These are phyloP conservation scores for Wakefieldia striispora DNA, from an alignment of 768 basidiomycete species.

Conservation along the genomic window DNA sequence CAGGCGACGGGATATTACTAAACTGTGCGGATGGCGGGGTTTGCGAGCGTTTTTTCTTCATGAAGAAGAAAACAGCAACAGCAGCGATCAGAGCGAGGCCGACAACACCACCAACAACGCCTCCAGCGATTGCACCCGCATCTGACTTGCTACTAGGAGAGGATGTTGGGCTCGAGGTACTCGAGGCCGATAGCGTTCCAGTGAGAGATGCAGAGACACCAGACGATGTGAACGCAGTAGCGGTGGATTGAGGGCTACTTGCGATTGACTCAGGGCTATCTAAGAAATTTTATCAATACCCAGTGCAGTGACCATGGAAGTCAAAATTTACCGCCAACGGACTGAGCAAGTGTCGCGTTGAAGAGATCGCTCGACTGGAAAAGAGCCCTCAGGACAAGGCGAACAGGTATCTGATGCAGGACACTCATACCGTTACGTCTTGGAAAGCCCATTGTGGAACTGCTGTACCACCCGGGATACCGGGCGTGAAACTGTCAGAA, in stretches of 20 bases:
- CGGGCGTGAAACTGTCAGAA: conserved; percentile 40
- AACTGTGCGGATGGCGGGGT: conserved; percentile 17
- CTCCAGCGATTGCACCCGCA: conserved; percentile 58
- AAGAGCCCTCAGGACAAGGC: conserved; percentile 3
- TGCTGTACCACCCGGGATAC: conserved; percentile 46
- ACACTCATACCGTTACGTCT: conserved; percentile 44
- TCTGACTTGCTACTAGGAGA: conserved; percentile 22
- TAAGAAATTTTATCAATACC: conserved; percentile 13
- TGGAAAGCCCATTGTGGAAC: conserved; percentile 66
- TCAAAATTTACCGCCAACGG: conserved; percentile 22
- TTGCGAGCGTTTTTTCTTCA: conserved; percentile 27
- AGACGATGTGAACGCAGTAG: conserved; percentile 8
- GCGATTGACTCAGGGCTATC: conserved; percentile 46
- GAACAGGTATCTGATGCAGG: background rate
- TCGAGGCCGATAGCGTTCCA: conserved; percentile 7
- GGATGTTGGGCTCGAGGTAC: conserved; percentile 1
- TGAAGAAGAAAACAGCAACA: conserved; percentile 38
- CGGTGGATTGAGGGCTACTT: conserved; percentile 30
- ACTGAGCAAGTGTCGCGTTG: conserved; percentile 38
- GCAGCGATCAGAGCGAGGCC: conserved; percentile 43
- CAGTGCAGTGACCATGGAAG: background rate
- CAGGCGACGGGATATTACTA: background rate
- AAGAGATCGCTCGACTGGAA: conserved; percentile 38
- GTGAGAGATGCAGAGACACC: conserved; percentile 18
- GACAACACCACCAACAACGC: conserved; percentile 64